A percentile compares a stretch with the other conserved stretches of the same genome.
These are phyloP conservation scores for Piper longum DNA, from an alignment of 164 flowering plant genomes.

Conservation along the genomic window DNA sequence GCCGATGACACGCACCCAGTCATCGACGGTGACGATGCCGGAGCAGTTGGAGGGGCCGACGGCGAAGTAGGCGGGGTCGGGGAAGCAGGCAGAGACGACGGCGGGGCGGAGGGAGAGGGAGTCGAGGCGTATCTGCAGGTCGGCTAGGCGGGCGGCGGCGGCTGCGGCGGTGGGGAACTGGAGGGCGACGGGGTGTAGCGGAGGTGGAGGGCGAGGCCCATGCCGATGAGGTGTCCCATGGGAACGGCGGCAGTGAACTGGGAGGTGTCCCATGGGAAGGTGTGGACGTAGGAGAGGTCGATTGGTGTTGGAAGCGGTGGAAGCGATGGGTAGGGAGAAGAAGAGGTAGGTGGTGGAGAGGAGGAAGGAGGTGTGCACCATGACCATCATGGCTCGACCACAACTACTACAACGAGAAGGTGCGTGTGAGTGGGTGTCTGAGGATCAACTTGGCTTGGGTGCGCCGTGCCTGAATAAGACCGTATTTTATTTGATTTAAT, in stretches of 20 bases:
- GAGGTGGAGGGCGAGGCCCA: slow-evolving; percentile 35
- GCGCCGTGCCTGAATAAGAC: too few species aligned
- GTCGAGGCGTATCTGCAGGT: slow-evolving; percentile 27
- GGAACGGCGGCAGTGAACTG: slow-evolving; percentile 10
- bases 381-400: too few species aligned
- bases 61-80: slow-evolving; percentile 25
- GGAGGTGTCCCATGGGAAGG: slow-evolving; percentile 39
- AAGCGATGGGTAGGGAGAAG: background rate
- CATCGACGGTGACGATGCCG: slow-evolving; percentile 22
- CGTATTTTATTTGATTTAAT: too few species aligned
- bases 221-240: slow-evolving; percentile 31
- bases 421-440: too few species aligned
- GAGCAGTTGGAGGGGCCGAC: slow-evolving; percentile 30
- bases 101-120: slow-evolving; percentile 23
- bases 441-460: too few species aligned
- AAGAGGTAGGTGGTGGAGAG: background rate
- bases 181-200: slow-evolving; percentile 30
- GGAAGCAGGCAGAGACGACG: slow-evolving; percentile 28
- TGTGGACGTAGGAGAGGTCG: slow-evolving; percentile 30
- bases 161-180: slow-evolving; percentile 23
- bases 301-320: slow-evolving; percentile 2
- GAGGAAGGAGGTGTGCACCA: background rate
- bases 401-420: too few species aligned
- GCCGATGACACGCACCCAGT: slow-evolving; percentile 42
- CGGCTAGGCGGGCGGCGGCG: slow-evolving; percentile 29